Percentiles rank a stretch among this genome's conserved stretches.
Conservation (phyloP, 176 grass and related monocot genomes). For the Eleusine coracana region DNA sequence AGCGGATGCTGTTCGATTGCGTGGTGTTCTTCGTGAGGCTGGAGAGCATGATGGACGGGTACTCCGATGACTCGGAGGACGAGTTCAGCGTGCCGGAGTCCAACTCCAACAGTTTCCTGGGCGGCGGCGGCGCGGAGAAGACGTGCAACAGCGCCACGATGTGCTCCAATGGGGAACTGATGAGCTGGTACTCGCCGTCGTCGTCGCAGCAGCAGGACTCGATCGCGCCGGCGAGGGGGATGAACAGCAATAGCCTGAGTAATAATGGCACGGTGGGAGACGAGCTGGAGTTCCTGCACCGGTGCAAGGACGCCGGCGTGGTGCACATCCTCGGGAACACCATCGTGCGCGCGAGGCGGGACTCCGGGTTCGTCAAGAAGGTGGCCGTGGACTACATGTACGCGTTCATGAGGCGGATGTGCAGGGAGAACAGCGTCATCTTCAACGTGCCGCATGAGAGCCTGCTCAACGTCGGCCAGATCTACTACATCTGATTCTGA, state of each 20-base stretch:
- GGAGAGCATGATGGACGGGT: slow-evolving; percentile 96
- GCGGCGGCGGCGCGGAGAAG: neutral
- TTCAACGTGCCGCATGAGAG: slow-evolving; percentile 94
- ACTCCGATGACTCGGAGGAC: slow-evolving; percentile 84
- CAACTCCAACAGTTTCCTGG: neutral
- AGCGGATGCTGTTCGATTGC: slow-evolving; percentile 79
- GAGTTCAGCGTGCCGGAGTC: slow-evolving; percentile 56
- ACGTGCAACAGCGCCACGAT: slow-evolving; percentile 28
- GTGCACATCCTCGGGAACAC: slow-evolving; percentile 99
- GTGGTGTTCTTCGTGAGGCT: slow-evolving; percentile 63
- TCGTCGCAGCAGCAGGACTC: slow-evolving; percentile 57
- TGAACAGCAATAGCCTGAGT: neutral
- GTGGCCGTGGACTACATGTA: slow-evolving; percentile 80
- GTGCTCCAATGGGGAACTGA: slow-evolving; percentile 53
- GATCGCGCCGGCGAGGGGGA: slow-evolving; percentile 51
- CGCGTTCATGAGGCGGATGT: slow-evolving; percentile 86
- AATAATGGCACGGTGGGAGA: slow-evolving; percentile 42
- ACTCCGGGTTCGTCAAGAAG: slow-evolving; percentile 79
- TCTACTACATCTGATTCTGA: slow-evolving; percentile 70
- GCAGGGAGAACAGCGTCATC: slow-evolving; percentile 93
- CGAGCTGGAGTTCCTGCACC: slow-evolving; percentile 88
- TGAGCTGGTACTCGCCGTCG: slow-evolving; percentile 49
- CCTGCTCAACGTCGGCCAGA: slow-evolving; percentile 89
- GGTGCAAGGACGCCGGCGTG: slow-evolving; percentile 84
- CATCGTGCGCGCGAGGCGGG: slow-evolving; percentile 69